A percentile compares a stretch with the other conserved stretches of the same genome.
phyloP scores from a whole-genome alignment of 2,329 filamentous ascomycete species.

The Colletotrichum theobromicola region DNA sequence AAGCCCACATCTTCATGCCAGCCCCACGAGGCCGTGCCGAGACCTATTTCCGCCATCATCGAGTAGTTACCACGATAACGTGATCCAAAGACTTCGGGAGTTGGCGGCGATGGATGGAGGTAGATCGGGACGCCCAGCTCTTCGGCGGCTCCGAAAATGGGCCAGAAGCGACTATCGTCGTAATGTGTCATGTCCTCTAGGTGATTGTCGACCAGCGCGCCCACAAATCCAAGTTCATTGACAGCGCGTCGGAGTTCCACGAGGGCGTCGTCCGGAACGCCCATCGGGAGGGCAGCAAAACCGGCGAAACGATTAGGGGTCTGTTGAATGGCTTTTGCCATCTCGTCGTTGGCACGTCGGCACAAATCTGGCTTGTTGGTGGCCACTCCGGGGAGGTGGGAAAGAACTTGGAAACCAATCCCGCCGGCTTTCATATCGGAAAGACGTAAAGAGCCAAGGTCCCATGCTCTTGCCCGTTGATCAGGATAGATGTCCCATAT shows the following conservation, averaged over 20 bases:
- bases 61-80: neutral
- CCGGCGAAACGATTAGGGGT: neutral
- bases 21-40: accelerated
- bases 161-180: neutral
- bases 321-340: neutral
- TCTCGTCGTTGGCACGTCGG: neutral
- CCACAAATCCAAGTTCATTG: neutral
- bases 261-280: accelerated
- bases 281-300: neutral
- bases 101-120: neutral
- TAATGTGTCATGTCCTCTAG: neutral
- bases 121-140: neutral
- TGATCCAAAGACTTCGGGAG: accelerated
- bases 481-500: neutral
- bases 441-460: neutral
- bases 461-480: neutral
- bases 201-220: neutral
- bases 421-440: neutral
- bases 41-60: neutral
- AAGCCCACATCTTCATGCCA: neutral
- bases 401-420: neutral
- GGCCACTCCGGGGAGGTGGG: accelerated
- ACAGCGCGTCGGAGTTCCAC: accelerated
- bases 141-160: neutral
- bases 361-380: neutral